Evolutionary conservation across 306 rosid species (phyloP).

Genomic region (Prunus armeniaca): DNA sequence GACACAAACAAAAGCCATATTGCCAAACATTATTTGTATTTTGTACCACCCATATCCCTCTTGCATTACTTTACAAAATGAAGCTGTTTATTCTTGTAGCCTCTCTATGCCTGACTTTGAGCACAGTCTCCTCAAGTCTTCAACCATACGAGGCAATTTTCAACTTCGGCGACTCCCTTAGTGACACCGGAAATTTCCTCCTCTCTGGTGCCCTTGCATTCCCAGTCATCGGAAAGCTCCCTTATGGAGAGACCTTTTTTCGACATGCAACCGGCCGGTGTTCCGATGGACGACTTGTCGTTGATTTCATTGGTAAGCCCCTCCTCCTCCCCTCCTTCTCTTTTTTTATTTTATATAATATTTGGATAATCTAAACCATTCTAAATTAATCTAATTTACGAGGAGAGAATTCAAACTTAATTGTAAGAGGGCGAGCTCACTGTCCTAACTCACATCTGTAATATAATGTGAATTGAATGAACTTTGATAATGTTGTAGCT

Average conservation of each 20-base stretch:
- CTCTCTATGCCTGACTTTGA: background rate
- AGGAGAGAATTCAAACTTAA: too few species aligned
- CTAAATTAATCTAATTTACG: too few species aligned
- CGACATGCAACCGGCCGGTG: constrained; percentile 64
- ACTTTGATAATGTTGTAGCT: constrained; percentile 25
- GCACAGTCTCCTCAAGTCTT: constrained; percentile 23
- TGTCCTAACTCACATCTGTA: too few species aligned
- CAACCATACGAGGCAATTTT: constrained; percentile 47
- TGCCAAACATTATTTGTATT: background rate
- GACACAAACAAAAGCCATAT: background rate
- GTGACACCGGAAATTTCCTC: constrained; percentile 75
- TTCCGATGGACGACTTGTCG: constrained; percentile 62
- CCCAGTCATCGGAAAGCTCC: constrained; percentile 53
- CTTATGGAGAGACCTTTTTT: constrained; percentile 75
- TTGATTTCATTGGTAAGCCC: constrained; percentile 63
- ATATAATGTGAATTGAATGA: too few species aligned
- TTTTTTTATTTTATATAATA: too few species aligned
- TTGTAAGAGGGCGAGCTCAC: too few species aligned
- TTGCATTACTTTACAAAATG: background rate
- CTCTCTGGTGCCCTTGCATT: constrained; percentile 42
- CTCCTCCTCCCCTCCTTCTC: background rate
- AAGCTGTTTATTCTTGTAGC: background rate
- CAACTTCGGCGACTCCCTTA: constrained; percentile 76
- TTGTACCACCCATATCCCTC: too few species aligned
- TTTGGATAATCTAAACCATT: too few species aligned